These are phyloP conservation scores for Sporothrix phasma DNA, from an alignment of 2,329 filamentous ascomycete species.

Conservation along the genomic window DNA sequence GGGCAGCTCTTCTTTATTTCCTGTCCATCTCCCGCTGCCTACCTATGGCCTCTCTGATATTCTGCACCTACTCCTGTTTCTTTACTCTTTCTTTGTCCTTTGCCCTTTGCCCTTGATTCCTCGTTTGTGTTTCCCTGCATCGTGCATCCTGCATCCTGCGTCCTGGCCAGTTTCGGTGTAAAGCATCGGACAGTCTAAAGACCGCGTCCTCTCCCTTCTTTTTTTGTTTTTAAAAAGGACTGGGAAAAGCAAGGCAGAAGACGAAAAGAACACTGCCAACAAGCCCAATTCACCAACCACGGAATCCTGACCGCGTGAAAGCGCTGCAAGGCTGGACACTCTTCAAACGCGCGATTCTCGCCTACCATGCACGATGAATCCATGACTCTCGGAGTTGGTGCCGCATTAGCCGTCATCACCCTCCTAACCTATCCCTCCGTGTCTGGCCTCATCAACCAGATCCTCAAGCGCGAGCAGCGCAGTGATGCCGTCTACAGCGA, in stretches of 20 bases:
- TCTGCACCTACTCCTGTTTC: conserved; percentile 1
- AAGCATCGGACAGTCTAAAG: background rate
- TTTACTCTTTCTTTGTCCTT: background rate
- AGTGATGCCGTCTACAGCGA: conserved; percentile 49
- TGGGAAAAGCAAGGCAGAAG: background rate
- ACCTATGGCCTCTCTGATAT: background rate
- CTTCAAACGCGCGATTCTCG: background rate
- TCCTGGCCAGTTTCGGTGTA: background rate
- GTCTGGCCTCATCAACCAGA: conserved; percentile 23
- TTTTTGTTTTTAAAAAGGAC: background rate
- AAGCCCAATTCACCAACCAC: background rate
- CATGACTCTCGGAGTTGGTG: conserved; percentile 21
- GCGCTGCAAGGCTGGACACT: background rate
- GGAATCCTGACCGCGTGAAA: background rate
- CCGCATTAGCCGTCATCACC: conserved; percentile 24
- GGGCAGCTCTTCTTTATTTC: background rate
- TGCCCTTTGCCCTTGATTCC: background rate
- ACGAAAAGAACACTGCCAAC: background rate
- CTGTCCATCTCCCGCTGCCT: background rate
- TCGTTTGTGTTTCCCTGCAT: background rate
- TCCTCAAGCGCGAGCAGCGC: conserved; percentile 23
- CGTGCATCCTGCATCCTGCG: no score
- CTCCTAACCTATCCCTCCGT: conserved; percentile 25
- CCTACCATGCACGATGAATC: conserved; percentile 24
- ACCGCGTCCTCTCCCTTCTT: background rate